These are phyloP conservation scores for Candida methanosorbosa DNA, from an alignment of 805 yeast genomes.

Conservation along the genomic window DNA sequence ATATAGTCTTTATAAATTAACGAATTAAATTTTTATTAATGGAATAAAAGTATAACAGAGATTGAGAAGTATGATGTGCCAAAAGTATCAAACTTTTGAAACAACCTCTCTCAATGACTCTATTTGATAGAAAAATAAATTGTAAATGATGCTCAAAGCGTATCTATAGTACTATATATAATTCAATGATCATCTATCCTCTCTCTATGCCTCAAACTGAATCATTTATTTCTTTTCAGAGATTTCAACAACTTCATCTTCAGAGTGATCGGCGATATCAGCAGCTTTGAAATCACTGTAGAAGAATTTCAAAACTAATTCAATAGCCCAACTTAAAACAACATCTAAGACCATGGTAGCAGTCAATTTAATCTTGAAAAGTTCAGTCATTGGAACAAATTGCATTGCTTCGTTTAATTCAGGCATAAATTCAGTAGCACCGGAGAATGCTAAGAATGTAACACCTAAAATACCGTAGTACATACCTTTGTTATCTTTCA, in stretches of 20 bases:
- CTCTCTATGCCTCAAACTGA: no score
- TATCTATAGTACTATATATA: no score
- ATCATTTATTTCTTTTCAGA: no score
- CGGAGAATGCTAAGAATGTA: slow-evolving; percentile 77
- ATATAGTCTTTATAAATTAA: no score
- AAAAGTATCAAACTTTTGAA: no score
- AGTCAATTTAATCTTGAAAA: slow-evolving; percentile 75
- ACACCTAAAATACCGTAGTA: slow-evolving; percentile 91
- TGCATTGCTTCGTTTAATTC: slow-evolving; percentile 89
- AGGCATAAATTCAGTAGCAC: slow-evolving; percentile 91
- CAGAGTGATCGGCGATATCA: slow-evolving; percentile 60
- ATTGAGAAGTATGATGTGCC: no score
- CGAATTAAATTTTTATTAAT: no score
- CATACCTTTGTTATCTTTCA: slow-evolving; percentile 91
- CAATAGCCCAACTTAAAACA: slow-evolving; percentile 68
- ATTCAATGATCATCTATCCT: no score
- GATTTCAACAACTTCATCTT: slow-evolving; percentile 10
- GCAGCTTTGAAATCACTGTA: slow-evolving; percentile 90
- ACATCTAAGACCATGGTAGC: slow-evolving; percentile 67
- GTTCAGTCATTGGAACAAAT: slow-evolving; percentile 74
- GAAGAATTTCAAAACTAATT: slow-evolving; percentile 68
- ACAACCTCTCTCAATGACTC: no score
- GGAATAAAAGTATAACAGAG: no score
- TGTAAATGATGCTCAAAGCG: no score
- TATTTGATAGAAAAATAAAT: no score